phyloP scores from a whole-genome alignment of 495 filamentous ascomycete species.

The Penicillium ucsense region DNA sequence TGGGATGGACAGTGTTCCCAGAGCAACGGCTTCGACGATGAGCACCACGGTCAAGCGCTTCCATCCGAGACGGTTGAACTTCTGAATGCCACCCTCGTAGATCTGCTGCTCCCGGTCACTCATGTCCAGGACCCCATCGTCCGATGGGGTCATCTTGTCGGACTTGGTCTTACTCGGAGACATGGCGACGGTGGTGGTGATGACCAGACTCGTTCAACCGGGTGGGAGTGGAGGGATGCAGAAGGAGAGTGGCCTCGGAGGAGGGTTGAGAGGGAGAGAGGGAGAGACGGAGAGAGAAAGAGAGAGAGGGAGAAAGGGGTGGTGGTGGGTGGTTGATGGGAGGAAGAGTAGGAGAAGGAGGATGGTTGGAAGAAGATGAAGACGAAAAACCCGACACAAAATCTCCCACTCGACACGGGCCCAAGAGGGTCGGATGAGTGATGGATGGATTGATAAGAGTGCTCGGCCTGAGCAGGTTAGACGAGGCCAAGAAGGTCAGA shows the following conservation, averaged over 20 bases:
- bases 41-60: conserved; percentile 27
- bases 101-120: conserved; percentile 4
- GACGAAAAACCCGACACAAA: neutral
- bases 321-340: neutral
- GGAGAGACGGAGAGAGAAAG: neutral
- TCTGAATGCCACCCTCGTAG: conserved; percentile 8
- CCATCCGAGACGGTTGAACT: conserved; percentile 23
- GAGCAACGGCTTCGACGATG: conserved; percentile 52
- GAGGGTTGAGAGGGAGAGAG: neutral
- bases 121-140: neutral
- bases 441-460: neutral
- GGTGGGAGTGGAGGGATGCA: neutral
- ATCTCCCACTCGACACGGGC: neutral
- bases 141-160: neutral
- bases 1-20: conserved; percentile 49
- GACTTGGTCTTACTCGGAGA: conserved; percentile 1
- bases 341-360: neutral
- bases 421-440: neutral
- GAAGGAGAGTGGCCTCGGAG: neutral
- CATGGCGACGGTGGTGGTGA: neutral
- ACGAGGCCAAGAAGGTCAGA: neutral
- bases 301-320: neutral
- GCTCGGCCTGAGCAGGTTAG: no score
- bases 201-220: no score
- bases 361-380: neutral